phyloP scores from a whole-genome alignment of 1,284 basidiomycete genomes.

The Fomitopsis betulina region DNA sequence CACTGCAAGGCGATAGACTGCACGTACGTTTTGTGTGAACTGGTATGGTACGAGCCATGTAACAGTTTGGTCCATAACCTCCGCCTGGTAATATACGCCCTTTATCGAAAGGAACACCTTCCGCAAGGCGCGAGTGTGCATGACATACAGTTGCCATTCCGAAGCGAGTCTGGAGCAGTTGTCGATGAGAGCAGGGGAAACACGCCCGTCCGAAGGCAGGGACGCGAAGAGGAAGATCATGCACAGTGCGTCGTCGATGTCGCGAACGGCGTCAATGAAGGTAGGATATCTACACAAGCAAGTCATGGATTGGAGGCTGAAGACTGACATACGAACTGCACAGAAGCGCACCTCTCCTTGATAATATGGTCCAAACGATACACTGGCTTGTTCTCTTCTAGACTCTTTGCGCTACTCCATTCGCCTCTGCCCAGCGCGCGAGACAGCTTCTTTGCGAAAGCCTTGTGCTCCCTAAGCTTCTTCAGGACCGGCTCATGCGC shows the following conservation, averaged over 20 bases:
- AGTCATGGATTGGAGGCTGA: constrained; percentile 1
- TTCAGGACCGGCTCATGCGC: constrained; percentile 96
- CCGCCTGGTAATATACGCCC: constrained; percentile 97
- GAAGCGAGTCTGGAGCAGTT: constrained; percentile 88
- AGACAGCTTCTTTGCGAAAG: constrained; percentile 96
- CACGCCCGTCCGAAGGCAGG: constrained; percentile 77
- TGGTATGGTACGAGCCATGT: constrained; percentile 99
- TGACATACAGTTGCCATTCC: constrained; percentile 95
- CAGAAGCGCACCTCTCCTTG: constrained; percentile 79
- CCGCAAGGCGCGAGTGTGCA: constrained; percentile 82
- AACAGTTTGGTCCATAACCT: constrained; percentile 88
- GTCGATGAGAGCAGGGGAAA: constrained; percentile 83
- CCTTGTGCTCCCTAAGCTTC: constrained; percentile 96
- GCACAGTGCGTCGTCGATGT: constrained; percentile 96
- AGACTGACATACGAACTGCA: neutral
- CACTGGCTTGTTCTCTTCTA: constrained; percentile 90
- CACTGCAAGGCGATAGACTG: neutral
- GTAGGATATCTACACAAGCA: constrained; percentile 79
- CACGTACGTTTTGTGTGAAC: constrained; percentile 89
- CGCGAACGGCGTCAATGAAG: constrained; percentile 92
- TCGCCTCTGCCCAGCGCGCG: constrained; percentile 91
- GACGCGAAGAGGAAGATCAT: constrained; percentile 92
- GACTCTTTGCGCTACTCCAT: constrained; percentile 92
- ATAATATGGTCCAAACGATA: constrained; percentile 95
- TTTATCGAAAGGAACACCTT: constrained; percentile 98